phyloP scores from a whole-genome alignment of 345 rosid species.

The Pistacia atlantica region DNA sequence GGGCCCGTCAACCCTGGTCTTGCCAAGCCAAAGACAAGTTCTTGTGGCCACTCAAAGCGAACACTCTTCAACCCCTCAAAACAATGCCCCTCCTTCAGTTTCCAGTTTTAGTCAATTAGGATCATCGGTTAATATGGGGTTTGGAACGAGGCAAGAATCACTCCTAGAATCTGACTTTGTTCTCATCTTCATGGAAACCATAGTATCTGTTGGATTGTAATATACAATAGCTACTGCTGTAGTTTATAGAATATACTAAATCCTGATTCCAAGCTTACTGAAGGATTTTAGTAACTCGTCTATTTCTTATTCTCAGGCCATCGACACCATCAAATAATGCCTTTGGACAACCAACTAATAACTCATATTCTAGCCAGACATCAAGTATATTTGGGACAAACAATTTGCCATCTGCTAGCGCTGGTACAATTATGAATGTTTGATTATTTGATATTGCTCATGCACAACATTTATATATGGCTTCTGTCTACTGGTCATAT shows the following conservation, averaged over 20 bases:
- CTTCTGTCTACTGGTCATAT: constrained; percentile 26
- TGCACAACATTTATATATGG: background rate
- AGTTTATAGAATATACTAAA: constrained; percentile 1
- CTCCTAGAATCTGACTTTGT: constrained; percentile 3
- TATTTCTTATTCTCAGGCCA: constrained; percentile 29
- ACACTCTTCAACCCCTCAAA: constrained; percentile 42
- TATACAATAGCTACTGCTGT: background rate
- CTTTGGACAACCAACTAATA: constrained; percentile 46
- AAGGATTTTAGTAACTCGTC: constrained; percentile 13
- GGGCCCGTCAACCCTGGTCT: constrained; percentile 34
- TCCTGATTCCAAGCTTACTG: constrained; percentile 11
- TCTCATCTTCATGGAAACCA: background rate
- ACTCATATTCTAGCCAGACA: constrained; percentile 45
- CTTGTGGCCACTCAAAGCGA: constrained; percentile 33
- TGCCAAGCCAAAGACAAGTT: constrained; percentile 32
- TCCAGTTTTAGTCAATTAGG: constrained; percentile 54
- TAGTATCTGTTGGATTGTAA: constrained; percentile 13
- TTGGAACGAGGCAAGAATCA: constrained; percentile 36
- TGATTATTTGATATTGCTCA: background rate
- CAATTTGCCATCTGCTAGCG: constrained; percentile 29
- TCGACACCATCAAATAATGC: constrained; percentile 36
- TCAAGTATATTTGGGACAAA: constrained; percentile 30
- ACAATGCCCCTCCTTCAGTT: constrained; percentile 42
- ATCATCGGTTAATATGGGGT: constrained; percentile 38
- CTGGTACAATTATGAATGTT: constrained; percentile 19